Evolutionary conservation across 2,329 filamentous ascomycete species (phyloP).

Genomic region (Exophiala xenobiotica): DNA sequence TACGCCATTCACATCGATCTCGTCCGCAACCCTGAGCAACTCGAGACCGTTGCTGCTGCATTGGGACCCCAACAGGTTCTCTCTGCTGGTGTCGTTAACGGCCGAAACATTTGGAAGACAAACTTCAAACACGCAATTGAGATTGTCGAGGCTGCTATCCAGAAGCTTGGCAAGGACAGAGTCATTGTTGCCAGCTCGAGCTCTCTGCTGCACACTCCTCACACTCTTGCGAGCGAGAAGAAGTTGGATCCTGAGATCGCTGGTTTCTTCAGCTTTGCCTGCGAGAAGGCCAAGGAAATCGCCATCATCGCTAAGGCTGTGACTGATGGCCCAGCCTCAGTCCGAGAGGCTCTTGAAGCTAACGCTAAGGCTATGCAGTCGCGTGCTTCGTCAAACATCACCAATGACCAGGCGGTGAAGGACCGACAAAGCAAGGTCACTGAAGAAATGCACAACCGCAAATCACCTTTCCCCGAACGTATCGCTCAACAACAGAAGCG

Average conservation of each 20-base stretch:
- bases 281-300: slow-evolving; percentile 89
- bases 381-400: slow-evolving; percentile 87
- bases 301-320: slow-evolving; percentile 95
- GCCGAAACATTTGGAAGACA: slow-evolving; percentile 99
- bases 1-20: slow-evolving; percentile 92
- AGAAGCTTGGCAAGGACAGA: slow-evolving; percentile 96
- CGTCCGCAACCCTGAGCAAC: slow-evolving; percentile 97
- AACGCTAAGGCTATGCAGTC: slow-evolving; percentile 93
- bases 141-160: slow-evolving; percentile 81
- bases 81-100: slow-evolving; percentile 94
- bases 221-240: slow-evolving; percentile 98
- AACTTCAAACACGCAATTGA: slow-evolving; percentile 96
- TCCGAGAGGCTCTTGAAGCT: slow-evolving; percentile 86
- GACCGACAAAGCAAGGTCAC: slow-evolving; percentile 89
- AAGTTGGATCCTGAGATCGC: slow-evolving; percentile 89
- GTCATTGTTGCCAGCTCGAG: slow-evolving; percentile 96
- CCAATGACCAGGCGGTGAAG: slow-evolving; percentile 97
- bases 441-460: slow-evolving; percentile 82
- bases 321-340: slow-evolving; percentile 83
- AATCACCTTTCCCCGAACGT: slow-evolving; percentile 81
- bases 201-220: slow-evolving; percentile 96
- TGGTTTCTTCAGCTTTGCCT: slow-evolving; percentile 98
- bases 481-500: slow-evolving; percentile 86
- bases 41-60: slow-evolving; percentile 77
- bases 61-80: slow-evolving; percentile 87